Base-by-base conservation (phyloP, 352 stramenopile genomes). In the Globisporangium yorkense region DNA sequence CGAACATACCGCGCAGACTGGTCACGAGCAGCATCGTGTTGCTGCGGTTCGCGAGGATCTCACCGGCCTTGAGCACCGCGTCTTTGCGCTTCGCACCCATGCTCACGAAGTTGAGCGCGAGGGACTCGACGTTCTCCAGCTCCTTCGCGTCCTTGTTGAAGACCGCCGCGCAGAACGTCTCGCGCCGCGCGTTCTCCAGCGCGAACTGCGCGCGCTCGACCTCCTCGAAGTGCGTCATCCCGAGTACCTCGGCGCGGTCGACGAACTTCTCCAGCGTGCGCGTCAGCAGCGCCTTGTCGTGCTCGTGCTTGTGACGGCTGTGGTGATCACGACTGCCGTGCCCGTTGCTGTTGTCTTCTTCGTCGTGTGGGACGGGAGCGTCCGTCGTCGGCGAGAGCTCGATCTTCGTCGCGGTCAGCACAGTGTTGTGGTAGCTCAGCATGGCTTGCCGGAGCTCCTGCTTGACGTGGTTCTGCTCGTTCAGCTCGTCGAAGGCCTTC, bases 21-120 rank as follows among this genome's bases (percentile, higher is more conserved):
- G 68, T 77, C 2, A 84, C 81, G 21, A 92, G 66, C 29, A 89
- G 65, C 66, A 92, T 72, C 70, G 81, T 92, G 60, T 92, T 92
- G n/a, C 79, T 87, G n/a, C 75, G 72, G 52, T 86, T 87, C 20
- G 81, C 79, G 21, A 89, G 66, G 18, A 92, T 89, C 58, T 89
- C 81, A n/a, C 77, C 75, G 39, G 81, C 81, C 52, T 87, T 92
- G 20, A 92, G 56, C 29, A 92, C 80, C 1, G 81, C 81, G 31
- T 80, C 77, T 44, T 87, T 72, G 9, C 65, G 74, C 24, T 87
- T 77, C 0, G 81, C 81, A 0, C 81, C 81, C 44, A 92, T 69
- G 12, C 65, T 72, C 0, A 92, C 80, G 49, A 92, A 82, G 48
- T 80, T 87, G 16, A 67, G 68, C 24, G 77, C 74, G 27, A 92